Percentiles rank a stretch among this genome's conserved stretches.
Conservation (phyloP, 768 basidiomycete species). For the Clathrus columnatus region DNA sequence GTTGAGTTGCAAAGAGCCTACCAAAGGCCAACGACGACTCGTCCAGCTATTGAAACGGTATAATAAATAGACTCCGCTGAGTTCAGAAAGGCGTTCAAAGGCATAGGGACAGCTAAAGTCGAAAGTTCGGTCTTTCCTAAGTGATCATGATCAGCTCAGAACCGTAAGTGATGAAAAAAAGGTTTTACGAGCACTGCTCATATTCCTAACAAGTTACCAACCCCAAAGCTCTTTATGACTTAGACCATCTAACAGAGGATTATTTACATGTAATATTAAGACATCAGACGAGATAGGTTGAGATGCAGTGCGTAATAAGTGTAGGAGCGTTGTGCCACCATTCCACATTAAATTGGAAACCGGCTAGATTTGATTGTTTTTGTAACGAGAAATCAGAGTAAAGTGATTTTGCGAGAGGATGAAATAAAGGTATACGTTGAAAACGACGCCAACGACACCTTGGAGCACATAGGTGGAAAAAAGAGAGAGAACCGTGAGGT, state of each 20-base stretch:
- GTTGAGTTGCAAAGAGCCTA: constrained; percentile 80
- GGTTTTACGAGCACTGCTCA: constrained; percentile 62
- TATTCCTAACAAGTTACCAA: constrained; percentile 67
- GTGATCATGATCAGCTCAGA: not conserved
- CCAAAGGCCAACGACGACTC: constrained; percentile 75
- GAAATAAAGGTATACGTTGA: constrained; percentile 42
- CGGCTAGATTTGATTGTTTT: constrained; percentile 74
- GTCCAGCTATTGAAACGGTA: constrained; percentile 56
- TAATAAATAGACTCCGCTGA: constrained; percentile 57
- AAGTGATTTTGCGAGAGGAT: constrained; percentile 57
- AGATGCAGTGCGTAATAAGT: constrained; percentile 48
- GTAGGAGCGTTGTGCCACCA: constrained; percentile 81
- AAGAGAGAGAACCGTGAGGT: too few species aligned
- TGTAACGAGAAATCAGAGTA: constrained; percentile 86
- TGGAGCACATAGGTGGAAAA: too few species aligned
- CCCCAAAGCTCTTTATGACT: constrained; percentile 45
- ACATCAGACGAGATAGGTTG: constrained; percentile 37
- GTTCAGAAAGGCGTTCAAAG: constrained; percentile 45
- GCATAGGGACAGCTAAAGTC: constrained; percentile 34
- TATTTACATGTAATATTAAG: constrained; percentile 51
- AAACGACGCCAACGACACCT: too few species aligned
- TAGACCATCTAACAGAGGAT: constrained; percentile 47
- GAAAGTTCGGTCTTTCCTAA: constrained; percentile 55
- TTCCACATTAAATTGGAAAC: constrained; percentile 69
- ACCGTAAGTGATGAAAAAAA: not conserved